Percentiles rank a stretch among this genome's conserved stretches.
These are phyloP conservation scores for Cyberlindnera xishuangbannaensis DNA, from an alignment of 805 yeast genomes.

Conservation along the genomic window DNA sequence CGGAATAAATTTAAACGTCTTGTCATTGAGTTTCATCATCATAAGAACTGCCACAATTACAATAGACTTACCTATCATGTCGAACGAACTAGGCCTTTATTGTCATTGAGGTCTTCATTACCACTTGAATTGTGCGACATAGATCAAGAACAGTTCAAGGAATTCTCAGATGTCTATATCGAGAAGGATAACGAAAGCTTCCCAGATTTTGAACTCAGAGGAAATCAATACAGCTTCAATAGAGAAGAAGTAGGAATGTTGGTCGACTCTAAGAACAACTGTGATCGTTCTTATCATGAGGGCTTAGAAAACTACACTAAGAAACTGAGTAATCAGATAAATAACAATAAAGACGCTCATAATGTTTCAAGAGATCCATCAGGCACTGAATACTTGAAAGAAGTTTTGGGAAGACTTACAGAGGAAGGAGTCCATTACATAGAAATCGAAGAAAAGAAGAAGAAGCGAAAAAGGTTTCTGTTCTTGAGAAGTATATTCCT, in stretches of 20 bases:
- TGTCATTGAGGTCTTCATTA: conserved; percentile 32
- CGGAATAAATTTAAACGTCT: conserved; percentile 31
- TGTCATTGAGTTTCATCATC: conserved; percentile 31
- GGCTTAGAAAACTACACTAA: not conserved
- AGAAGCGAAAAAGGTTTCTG: conserved; percentile 2
- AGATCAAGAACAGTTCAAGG: conserved; percentile 6
- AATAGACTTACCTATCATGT: conserved; percentile 35
- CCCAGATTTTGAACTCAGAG: not conserved
- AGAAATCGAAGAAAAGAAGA: conserved; percentile 8
- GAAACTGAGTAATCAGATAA: not conserved
- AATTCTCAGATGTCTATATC: conserved; percentile 4
- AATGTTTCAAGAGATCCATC: too few species aligned
- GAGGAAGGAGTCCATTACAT: conserved; percentile 12
- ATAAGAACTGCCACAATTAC: conserved; percentile 33
- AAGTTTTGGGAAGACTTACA: conserved; percentile 2
- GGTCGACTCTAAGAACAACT: not conserved
- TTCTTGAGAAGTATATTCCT: too few species aligned
- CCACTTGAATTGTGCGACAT: not conserved
- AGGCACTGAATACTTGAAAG: not conserved
- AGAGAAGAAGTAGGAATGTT: not conserved
- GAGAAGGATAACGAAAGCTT: conserved; percentile 2
- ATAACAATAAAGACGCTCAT: not conserved
- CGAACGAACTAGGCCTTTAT: conserved; percentile 28
- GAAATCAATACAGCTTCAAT: not conserved
- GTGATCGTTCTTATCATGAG: not conserved